Percentiles rank a stretch among this genome's conserved stretches.
Evolutionary conservation across 352 stramenopile species (phyloP).

Genomic region (Peronospora farinosa): DNA sequence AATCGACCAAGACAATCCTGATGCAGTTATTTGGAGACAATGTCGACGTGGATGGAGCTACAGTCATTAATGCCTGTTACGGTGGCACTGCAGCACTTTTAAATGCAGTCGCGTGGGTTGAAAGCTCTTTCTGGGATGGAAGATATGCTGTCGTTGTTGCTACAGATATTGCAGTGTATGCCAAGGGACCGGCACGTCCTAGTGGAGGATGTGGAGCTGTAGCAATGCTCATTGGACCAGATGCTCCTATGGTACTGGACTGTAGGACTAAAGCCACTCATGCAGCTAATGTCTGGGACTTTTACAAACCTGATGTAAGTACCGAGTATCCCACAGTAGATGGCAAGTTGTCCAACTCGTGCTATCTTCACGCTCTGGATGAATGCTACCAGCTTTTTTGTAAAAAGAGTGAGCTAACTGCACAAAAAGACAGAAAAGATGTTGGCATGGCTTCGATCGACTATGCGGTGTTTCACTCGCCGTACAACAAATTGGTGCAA

Average conservation of each 20-base stretch:
- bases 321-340: conserved; percentile 96
- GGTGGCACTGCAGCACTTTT: conserved; percentile 94
- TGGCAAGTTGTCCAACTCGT: conserved; percentile 90
- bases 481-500: conserved; percentile 98
- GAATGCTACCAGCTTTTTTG: conserved; percentile 91
- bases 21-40: conserved; percentile 70
- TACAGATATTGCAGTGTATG: conserved; percentile 96
- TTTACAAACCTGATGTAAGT: conserved; percentile 92
- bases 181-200: conserved; percentile 80
- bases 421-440: conserved; percentile 11
- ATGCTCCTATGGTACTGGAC: conserved; percentile 92
- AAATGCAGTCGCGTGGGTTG: conserved; percentile 95
- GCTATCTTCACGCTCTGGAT: conserved; percentile 94
- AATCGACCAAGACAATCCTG: conserved; percentile 79
- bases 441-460: conserved; percentile 64
- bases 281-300: conserved; percentile 94
- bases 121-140: conserved; percentile 90
- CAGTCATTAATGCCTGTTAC: conserved; percentile 97
- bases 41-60: conserved; percentile 78
- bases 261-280: conserved; percentile 86
- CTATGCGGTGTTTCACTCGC: conserved; percentile 95
- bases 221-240: conserved; percentile 92
- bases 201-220: conserved; percentile 91
- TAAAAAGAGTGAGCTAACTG: conserved; percentile 54
- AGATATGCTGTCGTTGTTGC: conserved; percentile 94